Conservation (phyloP, 805 yeast genomes). For the Spencermartinsiella europaea region DNA sequence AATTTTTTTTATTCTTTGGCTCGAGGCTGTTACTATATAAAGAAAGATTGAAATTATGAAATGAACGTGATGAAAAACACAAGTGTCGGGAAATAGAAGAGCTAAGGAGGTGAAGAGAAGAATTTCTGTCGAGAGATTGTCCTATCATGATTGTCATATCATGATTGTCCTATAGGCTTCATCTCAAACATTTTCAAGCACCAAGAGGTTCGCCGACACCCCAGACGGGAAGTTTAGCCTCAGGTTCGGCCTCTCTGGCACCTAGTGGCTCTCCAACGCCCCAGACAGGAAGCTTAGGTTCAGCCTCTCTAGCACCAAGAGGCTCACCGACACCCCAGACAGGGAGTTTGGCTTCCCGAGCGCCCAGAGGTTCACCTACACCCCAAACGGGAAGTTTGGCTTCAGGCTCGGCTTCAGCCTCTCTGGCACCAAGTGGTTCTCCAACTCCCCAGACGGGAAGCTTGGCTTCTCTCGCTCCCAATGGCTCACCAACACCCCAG, state of each 20-base stretch:
- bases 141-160: not conserved
- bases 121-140: not conserved
- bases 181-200: not conserved
- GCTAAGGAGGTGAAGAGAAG: not conserved
- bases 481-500: not conserved
- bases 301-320: not conserved
- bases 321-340: not conserved
- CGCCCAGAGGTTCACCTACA: slow-evolving; percentile 1
- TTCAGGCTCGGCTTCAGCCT: slow-evolving; percentile 6
- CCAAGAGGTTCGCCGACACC: not conserved
- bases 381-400: not conserved
- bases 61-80: not conserved
- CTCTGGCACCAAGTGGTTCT: slow-evolving; percentile 3
- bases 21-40: not conserved
- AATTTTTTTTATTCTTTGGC: not conserved
- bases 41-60: no score
- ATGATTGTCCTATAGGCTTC: not conserved
- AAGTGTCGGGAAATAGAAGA: not conserved
- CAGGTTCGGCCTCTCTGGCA: not conserved
- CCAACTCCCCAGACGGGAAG: not conserved
- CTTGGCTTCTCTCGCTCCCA: not conserved
- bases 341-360: not conserved
- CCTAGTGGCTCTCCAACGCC: not conserved
- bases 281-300: not conserved
- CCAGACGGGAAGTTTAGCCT: not conserved